Evolutionary conservation across 148 eudicot species (phyloP).

Genomic region (Camellia sinensis): DNA sequence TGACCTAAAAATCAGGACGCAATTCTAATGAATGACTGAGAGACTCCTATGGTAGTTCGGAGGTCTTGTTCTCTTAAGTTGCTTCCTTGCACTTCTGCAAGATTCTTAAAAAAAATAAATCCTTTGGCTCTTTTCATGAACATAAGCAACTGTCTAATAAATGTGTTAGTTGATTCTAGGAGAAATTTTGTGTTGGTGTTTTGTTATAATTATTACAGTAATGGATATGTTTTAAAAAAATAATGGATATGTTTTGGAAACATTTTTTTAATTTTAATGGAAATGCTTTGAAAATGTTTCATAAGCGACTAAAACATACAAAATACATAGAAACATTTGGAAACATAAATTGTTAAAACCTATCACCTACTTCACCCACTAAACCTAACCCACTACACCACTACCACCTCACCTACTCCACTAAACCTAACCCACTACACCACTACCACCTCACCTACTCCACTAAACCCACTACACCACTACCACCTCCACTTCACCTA

Average conservation of each 20-base stretch:
- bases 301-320: too few relatives aligned
- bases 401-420: too few relatives aligned
- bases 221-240: too few relatives aligned
- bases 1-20: neutral
- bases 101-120: neutral
- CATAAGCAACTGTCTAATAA: neutral
- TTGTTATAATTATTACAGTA: too few relatives aligned
- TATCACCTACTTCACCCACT: too few relatives aligned
- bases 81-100: neutral
- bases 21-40: conserved; percentile 2
- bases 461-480: too few relatives aligned
- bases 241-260: neutral
- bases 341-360: neutral
- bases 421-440: too few relatives aligned
- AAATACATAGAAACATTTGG: too few relatives aligned
- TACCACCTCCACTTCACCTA: too few relatives aligned
- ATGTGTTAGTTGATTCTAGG: neutral
- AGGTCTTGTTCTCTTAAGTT: conserved; percentile 5
- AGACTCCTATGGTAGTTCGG: neutral
- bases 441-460: too few relatives aligned
- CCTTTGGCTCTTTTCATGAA: neutral
- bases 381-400: too few relatives aligned
- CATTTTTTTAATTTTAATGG: neutral
- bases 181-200: too few relatives aligned
- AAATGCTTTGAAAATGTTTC: neutral